Base-by-base conservation (phyloP, 768 basidiomycete genomes). In the Piloderma croceum region DNA sequence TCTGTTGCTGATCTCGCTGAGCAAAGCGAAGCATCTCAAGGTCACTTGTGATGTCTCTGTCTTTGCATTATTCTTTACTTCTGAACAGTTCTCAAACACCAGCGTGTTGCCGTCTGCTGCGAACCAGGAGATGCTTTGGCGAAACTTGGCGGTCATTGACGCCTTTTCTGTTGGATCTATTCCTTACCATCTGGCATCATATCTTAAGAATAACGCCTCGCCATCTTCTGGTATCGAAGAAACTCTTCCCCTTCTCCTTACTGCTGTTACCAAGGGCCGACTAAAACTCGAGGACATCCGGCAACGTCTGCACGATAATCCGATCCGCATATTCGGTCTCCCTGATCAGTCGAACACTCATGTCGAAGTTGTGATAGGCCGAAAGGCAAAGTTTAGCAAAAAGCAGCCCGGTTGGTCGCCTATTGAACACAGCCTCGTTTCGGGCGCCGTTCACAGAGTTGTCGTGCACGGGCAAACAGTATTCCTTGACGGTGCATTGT, bases 11-110 rank as follows among this genome's bases (percentile, higher is more conserved):
- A 97, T 99, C 57, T 82, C 86, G 3, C 72, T 99, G 27, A 92
- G 90, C 74, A 99, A 99, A 68, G 83, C 83, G 31, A 93, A 91
- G 68, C 72, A 86, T 10, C 76, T 98, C 52, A 86, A 89, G 53
- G 94, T 97, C 36, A 97, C 94, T 3, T 98, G 94, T 61, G 96
- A 99, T 51, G 90, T 96, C 23, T 82, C 92, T 11, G 74, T 97
- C 36, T 97, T 86, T 62, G 76, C 89, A 13, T 67, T 99, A 39
- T 97, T 96, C 77, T 93, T 90, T 68, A 77, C 76, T 2, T 71
- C 67, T 33, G 84, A 83, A 39, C 73, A 88, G 44, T 93, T 79
- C 68, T 81, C 83, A 2, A 66, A 63, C 2, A 70, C 79, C 15
- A 65, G 68, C 2, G 68, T 71, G 49, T 73, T 96, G 27, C 93